Evolutionary conservation across 1,284 basidiomycete genomes (phyloP).

Genomic region (Melampsora americana): DNA sequence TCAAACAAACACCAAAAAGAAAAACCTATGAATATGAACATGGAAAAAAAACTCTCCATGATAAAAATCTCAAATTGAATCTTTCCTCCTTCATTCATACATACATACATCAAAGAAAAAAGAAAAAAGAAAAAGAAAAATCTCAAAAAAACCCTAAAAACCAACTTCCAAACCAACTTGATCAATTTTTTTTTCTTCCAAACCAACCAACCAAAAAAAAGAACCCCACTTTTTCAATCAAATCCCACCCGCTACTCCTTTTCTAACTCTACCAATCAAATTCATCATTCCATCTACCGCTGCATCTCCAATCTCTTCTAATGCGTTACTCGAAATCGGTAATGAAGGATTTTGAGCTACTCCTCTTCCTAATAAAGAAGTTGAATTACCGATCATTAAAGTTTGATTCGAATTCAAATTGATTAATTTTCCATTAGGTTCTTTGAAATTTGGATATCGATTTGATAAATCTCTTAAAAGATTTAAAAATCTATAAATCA

Average conservation of each 20-base stretch:
- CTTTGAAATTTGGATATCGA: slow-evolving; percentile 47
- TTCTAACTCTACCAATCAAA: slow-evolving; percentile 79
- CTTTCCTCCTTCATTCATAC: too few relatives aligned
- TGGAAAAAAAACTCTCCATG: too few relatives aligned
- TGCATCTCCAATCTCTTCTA: slow-evolving; percentile 64
- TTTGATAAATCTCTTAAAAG: slow-evolving; percentile 49
- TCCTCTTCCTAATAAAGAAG: slow-evolving; percentile 65
- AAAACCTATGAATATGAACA: too few relatives aligned
- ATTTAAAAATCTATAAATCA: slow-evolving; percentile 49
- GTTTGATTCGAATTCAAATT: slow-evolving; percentile 62
- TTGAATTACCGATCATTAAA: slow-evolving; percentile 60
- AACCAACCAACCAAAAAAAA: not conserved
- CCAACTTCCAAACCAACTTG: not conserved
- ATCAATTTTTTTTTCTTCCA: not conserved
- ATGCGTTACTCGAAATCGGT: slow-evolving; percentile 70
- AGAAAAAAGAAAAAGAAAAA: too few relatives aligned
- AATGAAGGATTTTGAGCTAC: slow-evolving; percentile 65
- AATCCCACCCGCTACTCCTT: slow-evolving; percentile 64
- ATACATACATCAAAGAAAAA: too few relatives aligned
- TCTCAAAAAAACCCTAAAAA: too few relatives aligned
- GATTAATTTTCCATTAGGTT: slow-evolving; percentile 74
- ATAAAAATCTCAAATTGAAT: too few relatives aligned
- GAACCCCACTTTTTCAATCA: too few relatives aligned
- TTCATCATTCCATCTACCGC: slow-evolving; percentile 68
- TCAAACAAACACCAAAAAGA: too few relatives aligned